Conservation (phyloP, 139 green algal genomes). For the Chara braunii region DNA sequence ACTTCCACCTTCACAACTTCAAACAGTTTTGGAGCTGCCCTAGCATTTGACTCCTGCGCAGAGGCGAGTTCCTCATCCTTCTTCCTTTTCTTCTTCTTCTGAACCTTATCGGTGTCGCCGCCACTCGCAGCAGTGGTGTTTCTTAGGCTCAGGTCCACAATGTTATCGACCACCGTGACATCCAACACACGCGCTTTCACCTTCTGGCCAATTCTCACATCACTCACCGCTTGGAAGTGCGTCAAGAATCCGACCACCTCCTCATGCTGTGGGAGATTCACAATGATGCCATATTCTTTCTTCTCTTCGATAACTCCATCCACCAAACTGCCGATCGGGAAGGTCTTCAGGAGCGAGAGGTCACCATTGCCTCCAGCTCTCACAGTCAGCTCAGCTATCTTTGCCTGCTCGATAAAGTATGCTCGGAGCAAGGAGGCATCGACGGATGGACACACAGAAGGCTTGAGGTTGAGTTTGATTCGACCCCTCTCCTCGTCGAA, state of each 20-base stretch:
- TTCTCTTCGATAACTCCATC: slow-evolving; percentile 50
- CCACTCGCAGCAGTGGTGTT: slow-evolving; percentile 15
- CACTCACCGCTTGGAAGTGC: slow-evolving; percentile 30
- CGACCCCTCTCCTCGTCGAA: slow-evolving; percentile 30
- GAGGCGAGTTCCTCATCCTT: not conserved
- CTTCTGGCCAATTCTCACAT: slow-evolving; percentile 8
- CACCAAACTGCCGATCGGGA: slow-evolving; percentile 25
- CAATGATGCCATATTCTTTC: slow-evolving; percentile 62
- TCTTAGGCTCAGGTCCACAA: slow-evolving; percentile 60
- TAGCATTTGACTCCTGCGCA: slow-evolving; percentile 1
- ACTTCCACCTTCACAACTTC: slow-evolving; percentile 45
- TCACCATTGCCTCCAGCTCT: not conserved
- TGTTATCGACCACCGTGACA: slow-evolving; percentile 54
- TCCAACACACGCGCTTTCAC: slow-evolving; percentile 58
- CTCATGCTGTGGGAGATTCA: slow-evolving; percentile 56
- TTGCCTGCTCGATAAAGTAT: slow-evolving; percentile 29
- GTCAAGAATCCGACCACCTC: slow-evolving; percentile 54
- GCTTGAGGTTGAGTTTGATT: slow-evolving; percentile 55
- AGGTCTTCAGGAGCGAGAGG: not conserved
- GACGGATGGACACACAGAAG: slow-evolving; percentile 31
- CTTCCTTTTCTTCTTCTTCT: slow-evolving; percentile 37
- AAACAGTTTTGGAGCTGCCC: slow-evolving; percentile 1
- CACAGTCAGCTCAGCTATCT: slow-evolving; percentile 13
- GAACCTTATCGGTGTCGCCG: slow-evolving; percentile 8
- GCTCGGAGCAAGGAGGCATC: slow-evolving; percentile 14